Base-by-base conservation (phyloP, 2,329 filamentous ascomycete species). In the Sclerotinia subarctica region DNA sequence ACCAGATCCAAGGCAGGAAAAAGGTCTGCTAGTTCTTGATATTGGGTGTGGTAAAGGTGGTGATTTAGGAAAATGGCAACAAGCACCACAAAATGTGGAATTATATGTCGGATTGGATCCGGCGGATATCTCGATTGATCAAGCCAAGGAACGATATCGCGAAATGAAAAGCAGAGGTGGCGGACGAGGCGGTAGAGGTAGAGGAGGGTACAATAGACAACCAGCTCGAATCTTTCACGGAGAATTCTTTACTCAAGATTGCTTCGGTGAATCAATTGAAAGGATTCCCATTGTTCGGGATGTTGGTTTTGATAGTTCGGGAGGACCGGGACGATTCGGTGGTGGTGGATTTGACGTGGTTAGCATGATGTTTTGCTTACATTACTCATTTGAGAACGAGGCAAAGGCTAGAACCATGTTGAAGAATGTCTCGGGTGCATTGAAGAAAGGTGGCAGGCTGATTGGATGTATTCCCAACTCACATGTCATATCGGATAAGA, bases 361-460 rank as follows among this genome's bases (percentile, higher is more conserved):
- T 71, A 93, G 90, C 77, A 97, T 97, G 87, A 99, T 99, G 95
- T 99, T 99, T 79, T 96, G 93, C 76, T 95, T 99, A 88, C 95
- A 99, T 81, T 99, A 99, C 78, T 94, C 95, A 7, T 99, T 98
- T 74, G 95, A 98, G 81, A 92, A 84, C 64, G 94, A 99, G 78
- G 86, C 88, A 59, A 96, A 97, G 79, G 93, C 94, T 2, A 88
- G 93, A 56, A 91, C 88, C 71, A 98, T 99, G 95, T 84, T 99
- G 67, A 87, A 89, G 75, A 99, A 99, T 76, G 94, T 99, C 3
- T 90, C 95, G 0, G 91, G 93, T 0, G 87, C 91, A 2, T 80
- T 99, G 75, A 97, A 94, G 79, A 97, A 98, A 78, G 95, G 95
- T 32, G 95, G 95, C 1, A 88, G 93, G 49, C 96, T 99, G 79